Evolutionary conservation across 1,284 basidiomycete species (phyloP).

Genomic region (Lentinula novae-zelandiae): DNA sequence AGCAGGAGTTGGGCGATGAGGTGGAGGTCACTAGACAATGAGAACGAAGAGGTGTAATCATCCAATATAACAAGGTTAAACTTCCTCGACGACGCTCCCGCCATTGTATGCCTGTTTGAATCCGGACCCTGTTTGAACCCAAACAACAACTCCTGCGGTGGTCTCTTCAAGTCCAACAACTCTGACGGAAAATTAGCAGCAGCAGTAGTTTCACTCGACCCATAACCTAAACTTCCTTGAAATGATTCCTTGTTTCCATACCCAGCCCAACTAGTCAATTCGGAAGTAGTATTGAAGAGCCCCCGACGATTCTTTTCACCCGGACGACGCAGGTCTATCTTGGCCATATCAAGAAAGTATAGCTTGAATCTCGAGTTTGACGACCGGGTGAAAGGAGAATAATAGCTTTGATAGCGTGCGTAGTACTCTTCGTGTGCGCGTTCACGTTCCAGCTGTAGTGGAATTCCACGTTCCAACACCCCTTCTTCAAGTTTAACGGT

Average conservation of each 20-base stretch:
- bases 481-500: too few species aligned
- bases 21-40: not conserved
- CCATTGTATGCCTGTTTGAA: not conserved
- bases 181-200: not conserved
- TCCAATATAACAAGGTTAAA: constrained; percentile 5
- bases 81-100: not conserved
- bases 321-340: constrained; percentile 6
- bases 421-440: not conserved
- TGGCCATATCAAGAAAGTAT: constrained; percentile 23
- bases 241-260: too few species aligned
- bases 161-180: not conserved
- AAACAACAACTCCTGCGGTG: not conserved
- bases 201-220: not conserved
- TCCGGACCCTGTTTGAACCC: not conserved
- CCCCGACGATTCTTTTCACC: not conserved
- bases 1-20: constrained; percentile 3
- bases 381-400: not conserved
- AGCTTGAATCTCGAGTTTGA: constrained; percentile 18
- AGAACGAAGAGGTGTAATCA: not conserved
- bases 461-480: too few species aligned
- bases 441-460: too few species aligned
- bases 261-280: not conserved
- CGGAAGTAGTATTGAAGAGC: not conserved
- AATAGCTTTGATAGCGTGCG: not conserved
- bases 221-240: too few species aligned